phyloP scores from a whole-genome alignment of 345 rosid species.

The Citrus glauca region DNA sequence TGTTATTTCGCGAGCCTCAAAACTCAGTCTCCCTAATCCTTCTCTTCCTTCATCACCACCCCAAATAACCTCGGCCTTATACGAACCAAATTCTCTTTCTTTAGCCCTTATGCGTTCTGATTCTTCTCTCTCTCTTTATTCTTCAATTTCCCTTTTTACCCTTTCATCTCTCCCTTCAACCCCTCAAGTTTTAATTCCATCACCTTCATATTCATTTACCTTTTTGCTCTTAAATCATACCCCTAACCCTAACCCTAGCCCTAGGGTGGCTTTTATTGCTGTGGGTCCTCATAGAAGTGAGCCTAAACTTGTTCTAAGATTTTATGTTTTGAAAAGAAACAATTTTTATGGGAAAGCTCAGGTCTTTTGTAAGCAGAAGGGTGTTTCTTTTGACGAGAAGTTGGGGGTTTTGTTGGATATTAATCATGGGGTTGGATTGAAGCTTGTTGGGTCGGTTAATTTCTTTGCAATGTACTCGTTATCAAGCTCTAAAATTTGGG shows the following conservation, averaged over 20 bases:
- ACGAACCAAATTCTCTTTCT: slow-evolving; percentile 63
- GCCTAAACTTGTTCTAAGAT: slow-evolving; percentile 53
- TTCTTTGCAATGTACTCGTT: slow-evolving; percentile 59
- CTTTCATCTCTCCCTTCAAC: slow-evolving; percentile 30
- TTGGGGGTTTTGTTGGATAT: slow-evolving; percentile 54
- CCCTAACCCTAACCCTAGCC: slow-evolving; percentile 17
- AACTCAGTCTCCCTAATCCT: slow-evolving; percentile 33
- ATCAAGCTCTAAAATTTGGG: slow-evolving; percentile 51
- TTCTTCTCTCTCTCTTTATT: slow-evolving; percentile 62
- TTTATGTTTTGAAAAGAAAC: slow-evolving; percentile 30
- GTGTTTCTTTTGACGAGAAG: slow-evolving; percentile 46
- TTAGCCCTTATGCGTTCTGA: slow-evolving; percentile 65
- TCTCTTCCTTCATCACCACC: slow-evolving; percentile 33
- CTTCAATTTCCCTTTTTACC: slow-evolving; percentile 36
- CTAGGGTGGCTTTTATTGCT: slow-evolving; percentile 45
- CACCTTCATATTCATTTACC: slow-evolving; percentile 33
- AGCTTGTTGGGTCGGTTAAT: slow-evolving; percentile 66
- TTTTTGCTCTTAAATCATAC: slow-evolving; percentile 16
- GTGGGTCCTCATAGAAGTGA: slow-evolving; percentile 55
- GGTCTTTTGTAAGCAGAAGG: slow-evolving; percentile 61
- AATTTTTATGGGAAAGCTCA: slow-evolving; percentile 41
- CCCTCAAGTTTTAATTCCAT: slow-evolving; percentile 22
- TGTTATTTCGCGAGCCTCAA: slow-evolving; percentile 44
- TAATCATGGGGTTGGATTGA: slow-evolving; percentile 55
- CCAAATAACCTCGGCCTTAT: slow-evolving; percentile 41